Conservation (phyloP, 2,329 filamentous ascomycete genomes). For the Aspergillus fischeri region DNA sequence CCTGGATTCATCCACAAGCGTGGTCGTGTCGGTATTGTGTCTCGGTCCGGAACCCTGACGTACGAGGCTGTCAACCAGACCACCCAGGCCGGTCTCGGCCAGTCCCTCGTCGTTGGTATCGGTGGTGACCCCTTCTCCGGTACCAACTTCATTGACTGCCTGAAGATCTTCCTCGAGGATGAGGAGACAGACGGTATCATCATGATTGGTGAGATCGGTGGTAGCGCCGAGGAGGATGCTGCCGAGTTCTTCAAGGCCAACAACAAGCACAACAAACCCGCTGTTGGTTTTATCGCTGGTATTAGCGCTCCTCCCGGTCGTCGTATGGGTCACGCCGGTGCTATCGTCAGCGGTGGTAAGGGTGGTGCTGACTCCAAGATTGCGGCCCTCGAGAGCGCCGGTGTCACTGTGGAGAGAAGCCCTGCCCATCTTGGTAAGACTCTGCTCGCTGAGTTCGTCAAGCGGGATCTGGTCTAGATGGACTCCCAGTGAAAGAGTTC, state of each 20-base stretch:
- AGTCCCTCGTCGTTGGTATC: slow-evolving; percentile 97
- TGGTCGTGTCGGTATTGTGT: slow-evolving; percentile 97
- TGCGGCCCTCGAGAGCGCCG: slow-evolving; percentile 82
- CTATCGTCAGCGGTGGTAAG: slow-evolving; percentile 96
- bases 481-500: background rate
- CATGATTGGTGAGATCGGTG: slow-evolving; percentile 99
- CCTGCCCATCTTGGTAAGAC: slow-evolving; percentile 90
- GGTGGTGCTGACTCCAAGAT: slow-evolving; percentile 99
- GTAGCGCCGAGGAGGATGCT: slow-evolving; percentile 94
- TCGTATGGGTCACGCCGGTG: slow-evolving; percentile 98
- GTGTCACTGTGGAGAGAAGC: slow-evolving; percentile 93
- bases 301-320: slow-evolving; percentile 95
- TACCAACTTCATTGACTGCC: slow-evolving; percentile 99
- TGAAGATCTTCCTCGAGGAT: slow-evolving; percentile 94
- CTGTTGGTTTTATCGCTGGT: slow-evolving; percentile 96
- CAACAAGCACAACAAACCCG: slow-evolving; percentile 92
- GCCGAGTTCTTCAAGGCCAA: slow-evolving; percentile 90
- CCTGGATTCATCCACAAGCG: slow-evolving; percentile 99
- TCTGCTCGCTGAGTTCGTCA: slow-evolving; percentile 91
- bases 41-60: slow-evolving; percentile 93
- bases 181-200: slow-evolving; percentile 98
- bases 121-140: slow-evolving; percentile 98
- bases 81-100: slow-evolving; percentile 90
- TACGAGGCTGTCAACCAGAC: slow-evolving; percentile 99
- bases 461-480: slow-evolving; percentile 83